Evolutionary conservation across 495 filamentous ascomycete genomes (phyloP).

Genomic region (Tuber melanosporum): DNA sequence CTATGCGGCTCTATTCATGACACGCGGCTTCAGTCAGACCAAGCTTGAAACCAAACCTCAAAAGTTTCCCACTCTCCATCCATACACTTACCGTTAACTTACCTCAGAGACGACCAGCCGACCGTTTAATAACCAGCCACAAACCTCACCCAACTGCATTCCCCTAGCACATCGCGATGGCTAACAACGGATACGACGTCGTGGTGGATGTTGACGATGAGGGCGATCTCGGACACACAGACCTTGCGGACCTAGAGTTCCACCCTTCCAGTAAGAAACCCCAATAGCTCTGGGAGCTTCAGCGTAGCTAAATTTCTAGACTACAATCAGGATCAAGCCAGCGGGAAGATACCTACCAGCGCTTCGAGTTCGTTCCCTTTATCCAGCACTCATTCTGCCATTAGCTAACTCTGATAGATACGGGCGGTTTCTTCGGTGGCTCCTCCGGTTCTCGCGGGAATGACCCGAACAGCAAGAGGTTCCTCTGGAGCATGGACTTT

Average conservation of each 20-base stretch:
- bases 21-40: constrained; percentile 28
- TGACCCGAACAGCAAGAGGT: constrained; percentile 63
- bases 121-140: not conserved
- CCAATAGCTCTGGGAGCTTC: not conserved
- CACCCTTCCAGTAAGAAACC: constrained; percentile 69
- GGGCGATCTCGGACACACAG: constrained; percentile 96
- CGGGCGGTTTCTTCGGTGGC: constrained; percentile 53
- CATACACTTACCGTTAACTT: not conserved
- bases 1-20: constrained; percentile 17
- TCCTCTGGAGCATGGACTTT: constrained; percentile 85
- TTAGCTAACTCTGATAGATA: constrained; percentile 47
- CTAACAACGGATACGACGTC: constrained; percentile 86
- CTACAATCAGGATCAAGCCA: constrained; percentile 41
- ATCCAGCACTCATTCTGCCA: constrained; percentile 22
- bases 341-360: constrained; percentile 41
- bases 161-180: constrained; percentile 51
- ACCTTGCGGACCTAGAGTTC: constrained; percentile 98
- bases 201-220: constrained; percentile 97
- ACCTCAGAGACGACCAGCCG: not conserved
- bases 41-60: not conserved
- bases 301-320: constrained; percentile 34
- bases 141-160: not conserved
- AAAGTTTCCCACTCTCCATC: not conserved
- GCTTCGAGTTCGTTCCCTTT: constrained; percentile 21
- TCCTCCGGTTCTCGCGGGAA: constrained; percentile 45